Evolutionary conservation across 2,329 filamentous ascomycete species (phyloP).

Genomic region (Fusarium sp.): DNA sequence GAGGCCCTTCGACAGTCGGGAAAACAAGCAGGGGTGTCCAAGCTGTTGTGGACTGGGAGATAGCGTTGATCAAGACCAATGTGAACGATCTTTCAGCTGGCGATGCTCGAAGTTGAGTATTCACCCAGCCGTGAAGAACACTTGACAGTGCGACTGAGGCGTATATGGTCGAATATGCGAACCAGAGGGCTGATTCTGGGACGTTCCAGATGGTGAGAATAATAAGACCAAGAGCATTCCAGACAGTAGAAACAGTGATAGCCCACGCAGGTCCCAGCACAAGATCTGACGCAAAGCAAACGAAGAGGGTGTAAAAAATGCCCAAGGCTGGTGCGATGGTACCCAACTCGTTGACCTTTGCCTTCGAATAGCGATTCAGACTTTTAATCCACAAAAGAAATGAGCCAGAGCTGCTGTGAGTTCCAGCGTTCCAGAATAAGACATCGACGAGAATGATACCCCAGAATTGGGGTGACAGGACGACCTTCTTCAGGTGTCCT

Average conservation of each 20-base stretch:
- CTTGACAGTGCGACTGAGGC: conserved; percentile 62
- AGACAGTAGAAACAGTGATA: conserved; percentile 60
- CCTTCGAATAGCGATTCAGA: conserved; percentile 56
- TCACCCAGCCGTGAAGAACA: conserved; percentile 66
- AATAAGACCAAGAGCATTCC: conserved; percentile 63
- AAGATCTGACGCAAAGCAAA: conserved; percentile 65
- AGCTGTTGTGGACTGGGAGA: conserved; percentile 64
- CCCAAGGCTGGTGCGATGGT: conserved; percentile 63
- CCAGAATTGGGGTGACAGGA: conserved; percentile 59
- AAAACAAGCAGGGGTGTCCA: conserved; percentile 66
- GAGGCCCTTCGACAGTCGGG: conserved; percentile 54
- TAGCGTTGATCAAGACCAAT: conserved; percentile 60
- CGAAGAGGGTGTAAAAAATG: conserved; percentile 64
- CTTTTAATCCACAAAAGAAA: conserved; percentile 69
- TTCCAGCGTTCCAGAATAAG: conserved; percentile 67
- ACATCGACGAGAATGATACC: conserved; percentile 60
- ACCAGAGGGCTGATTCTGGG: conserved; percentile 52
- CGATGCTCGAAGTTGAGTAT: conserved; percentile 57
- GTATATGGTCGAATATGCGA: conserved; percentile 57
- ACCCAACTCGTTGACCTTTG: conserved; percentile 61
- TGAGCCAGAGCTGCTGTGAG: conserved; percentile 56
- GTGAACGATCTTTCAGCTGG: conserved; percentile 59
- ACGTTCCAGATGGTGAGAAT: conserved; percentile 66
- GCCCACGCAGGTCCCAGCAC: conserved; percentile 63
- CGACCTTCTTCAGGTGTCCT: conserved; percentile 46